These are phyloP conservation scores for Juglanconis juglandina DNA, from an alignment of 2,329 filamentous ascomycete genomes.

Conservation along the genomic window DNA sequence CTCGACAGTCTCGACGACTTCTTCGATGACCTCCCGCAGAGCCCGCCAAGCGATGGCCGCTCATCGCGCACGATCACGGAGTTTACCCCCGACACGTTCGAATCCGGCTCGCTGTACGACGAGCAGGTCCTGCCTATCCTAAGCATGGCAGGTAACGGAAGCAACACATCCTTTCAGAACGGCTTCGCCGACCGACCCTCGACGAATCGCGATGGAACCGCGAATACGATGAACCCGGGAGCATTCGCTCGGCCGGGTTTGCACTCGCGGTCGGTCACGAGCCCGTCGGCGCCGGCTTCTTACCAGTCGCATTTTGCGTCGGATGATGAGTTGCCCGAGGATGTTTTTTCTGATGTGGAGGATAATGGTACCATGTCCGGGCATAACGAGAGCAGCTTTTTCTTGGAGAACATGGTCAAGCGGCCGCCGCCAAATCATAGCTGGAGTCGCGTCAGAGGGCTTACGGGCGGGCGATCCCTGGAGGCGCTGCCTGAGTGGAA, in stretches of 20 bases:
- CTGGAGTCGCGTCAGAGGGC: conserved; percentile 55
- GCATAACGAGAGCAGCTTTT: conserved; percentile 46
- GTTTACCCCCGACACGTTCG: conserved; percentile 62
- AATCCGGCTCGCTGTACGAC: conserved; percentile 81
- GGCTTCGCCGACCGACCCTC: conserved; percentile 73
- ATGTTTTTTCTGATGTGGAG: conserved; percentile 77
- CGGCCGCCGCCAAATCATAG: conserved; percentile 52
- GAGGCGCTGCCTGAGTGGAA: conserved; percentile 21
- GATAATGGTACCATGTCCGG: conserved; percentile 40
- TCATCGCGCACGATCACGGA: conserved; percentile 63
- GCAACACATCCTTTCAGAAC: conserved; percentile 76
- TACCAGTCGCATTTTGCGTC: conserved; percentile 60
- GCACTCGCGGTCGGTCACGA: conserved; percentile 81
- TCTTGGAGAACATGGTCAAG: conserved; percentile 59
- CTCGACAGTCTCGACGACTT: conserved; percentile 78
- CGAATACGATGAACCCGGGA: conserved; percentile 61
- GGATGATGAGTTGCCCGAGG: conserved; percentile 72
- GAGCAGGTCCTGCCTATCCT: conserved; percentile 89
- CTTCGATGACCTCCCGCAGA: conserved; percentile 66
- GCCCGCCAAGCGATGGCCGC: conserved; percentile 58
- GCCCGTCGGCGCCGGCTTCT: conserved; percentile 61
- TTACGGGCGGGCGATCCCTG: conserved; percentile 54
- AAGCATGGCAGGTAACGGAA: conserved; percentile 69
- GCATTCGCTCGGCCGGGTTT: conserved; percentile 65
- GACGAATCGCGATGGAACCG: conserved; percentile 56